These are phyloP conservation scores for Hypoxylon sp. DNA, from an alignment of 2,329 filamentous ascomycete genomes.

Conservation along the genomic window DNA sequence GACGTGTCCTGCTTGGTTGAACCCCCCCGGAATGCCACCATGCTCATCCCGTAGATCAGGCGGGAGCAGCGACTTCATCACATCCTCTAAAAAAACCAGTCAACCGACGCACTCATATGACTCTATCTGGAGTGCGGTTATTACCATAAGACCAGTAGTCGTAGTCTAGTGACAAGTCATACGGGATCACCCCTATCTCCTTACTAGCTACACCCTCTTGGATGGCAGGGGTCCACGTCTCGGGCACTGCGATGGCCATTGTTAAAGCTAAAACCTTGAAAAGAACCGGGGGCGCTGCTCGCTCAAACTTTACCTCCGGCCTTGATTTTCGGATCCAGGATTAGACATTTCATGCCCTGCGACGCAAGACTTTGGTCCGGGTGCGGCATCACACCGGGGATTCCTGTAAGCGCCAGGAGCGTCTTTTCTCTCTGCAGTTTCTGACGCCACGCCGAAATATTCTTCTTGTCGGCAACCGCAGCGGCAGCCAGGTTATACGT, in stretches of 20 bases:
- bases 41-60: slow-evolving; percentile 81
- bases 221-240: slow-evolving; percentile 82
- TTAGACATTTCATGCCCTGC: slow-evolving; percentile 72
- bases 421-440: slow-evolving; percentile 76
- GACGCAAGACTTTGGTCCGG: slow-evolving; percentile 69
- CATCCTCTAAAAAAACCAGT: slow-evolving; percentile 72
- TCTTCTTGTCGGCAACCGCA: slow-evolving; percentile 79
- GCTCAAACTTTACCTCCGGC: slow-evolving; percentile 59
- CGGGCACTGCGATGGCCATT: slow-evolving; percentile 64
- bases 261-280: slow-evolving; percentile 22
- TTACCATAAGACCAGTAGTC: slow-evolving; percentile 87
- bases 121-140: slow-evolving; percentile 20
- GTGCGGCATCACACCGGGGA: slow-evolving; percentile 74
- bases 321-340: slow-evolving; percentile 71
- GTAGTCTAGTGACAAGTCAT: slow-evolving; percentile 83
- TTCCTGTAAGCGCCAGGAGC: slow-evolving; percentile 73
- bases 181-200: slow-evolving; percentile 80
- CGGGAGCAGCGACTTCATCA: slow-evolving; percentile 85
- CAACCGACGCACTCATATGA: slow-evolving; percentile 15
- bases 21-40: slow-evolving; percentile 83
- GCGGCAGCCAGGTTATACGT: slow-evolving; percentile 84
- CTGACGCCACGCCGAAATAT: slow-evolving; percentile 80
- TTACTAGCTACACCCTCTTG: slow-evolving; percentile 77
- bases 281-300: neutral
- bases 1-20: slow-evolving; percentile 90